Conservation (phyloP, 176 grass and related monocot species). For the Panicum miliaceum region DNA sequence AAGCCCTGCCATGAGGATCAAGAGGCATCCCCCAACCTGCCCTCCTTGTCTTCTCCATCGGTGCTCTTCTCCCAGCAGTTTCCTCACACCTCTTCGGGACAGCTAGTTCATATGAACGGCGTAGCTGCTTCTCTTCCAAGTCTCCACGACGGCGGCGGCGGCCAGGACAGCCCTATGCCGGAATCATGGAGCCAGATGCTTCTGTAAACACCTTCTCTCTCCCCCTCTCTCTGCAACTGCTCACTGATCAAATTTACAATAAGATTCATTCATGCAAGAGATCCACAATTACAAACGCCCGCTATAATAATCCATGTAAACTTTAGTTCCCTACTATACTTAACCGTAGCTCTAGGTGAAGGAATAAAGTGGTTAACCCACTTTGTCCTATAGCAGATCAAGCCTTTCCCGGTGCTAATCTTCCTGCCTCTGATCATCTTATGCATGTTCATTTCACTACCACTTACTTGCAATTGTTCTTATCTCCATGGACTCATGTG, state of each 20-base stretch:
- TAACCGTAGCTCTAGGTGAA: slow-evolving; percentile 38
- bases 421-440: slow-evolving; percentile 41
- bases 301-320: slow-evolving; percentile 36
- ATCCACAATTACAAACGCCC: slow-evolving; percentile 3
- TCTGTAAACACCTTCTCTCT: slow-evolving; percentile 57
- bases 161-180: slow-evolving; percentile 48
- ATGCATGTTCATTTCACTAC: slow-evolving; percentile 41
- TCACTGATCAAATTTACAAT: not conserved
- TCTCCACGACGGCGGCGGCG: slow-evolving; percentile 37
- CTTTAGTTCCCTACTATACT: slow-evolving; percentile 27
- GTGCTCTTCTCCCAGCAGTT: slow-evolving; percentile 64
- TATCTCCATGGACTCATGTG: slow-evolving; percentile 47
- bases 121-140: slow-evolving; percentile 32
- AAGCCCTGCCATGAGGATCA: slow-evolving; percentile 64
- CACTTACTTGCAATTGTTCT: slow-evolving; percentile 47
- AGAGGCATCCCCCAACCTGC: slow-evolving; percentile 58
- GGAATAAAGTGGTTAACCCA: slow-evolving; percentile 59
- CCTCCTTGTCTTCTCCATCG: slow-evolving; percentile 67
- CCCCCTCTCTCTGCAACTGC: not conserved
- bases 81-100: slow-evolving; percentile 37
- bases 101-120: slow-evolving; percentile 39
- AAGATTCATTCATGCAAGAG: slow-evolving; percentile 17
- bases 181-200: slow-evolving; percentile 95
- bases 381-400: slow-evolving; percentile 58
- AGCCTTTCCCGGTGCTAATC: slow-evolving; percentile 32